Base-by-base conservation (phyloP, 345 rosid genomes). In the Syzygium oleosum region DNA sequence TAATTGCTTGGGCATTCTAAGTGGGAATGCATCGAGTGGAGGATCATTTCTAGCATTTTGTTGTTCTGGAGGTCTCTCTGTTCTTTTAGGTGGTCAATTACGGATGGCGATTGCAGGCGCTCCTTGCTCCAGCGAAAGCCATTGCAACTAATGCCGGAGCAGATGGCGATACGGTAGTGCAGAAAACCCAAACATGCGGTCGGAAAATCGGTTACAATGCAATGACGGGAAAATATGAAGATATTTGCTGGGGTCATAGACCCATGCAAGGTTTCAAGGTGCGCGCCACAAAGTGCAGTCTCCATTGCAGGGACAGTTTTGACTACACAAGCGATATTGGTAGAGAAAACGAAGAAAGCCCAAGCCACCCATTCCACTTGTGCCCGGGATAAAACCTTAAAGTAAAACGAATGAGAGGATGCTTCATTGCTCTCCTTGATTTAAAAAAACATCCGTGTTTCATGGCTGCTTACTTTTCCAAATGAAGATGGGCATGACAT, bases 141-240 rank as follows among this genome's bases (percentile, higher is more conserved):
- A 97, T 97, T 90, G 97, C 98, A 85, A 88, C 91, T 51, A 97
- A 96, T 86, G 95, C 95, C 1, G 96, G 98, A 84, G 92, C 91
- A 38, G 97, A 94, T 86, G 98, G 98, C 77, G 92, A 88, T 27
- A 91, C 92, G 85, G 94, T 95, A 51, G 97, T 92, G 88, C 97
- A 94, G 91, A 96, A 95, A 90, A 94, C 93, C 46, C 90, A 84
- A 90, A 78, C 77, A 49, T 88, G 87, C 16, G 93, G 90, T 53
- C 94, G 98, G 98, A 88, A 91, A 93, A 90, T 80, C 27, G 99
- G 97, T 84, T 96, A 93, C 91, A 94, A 97, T 85, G 98, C 98
- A 51, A 93, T 95, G 98, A 92, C 92, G 17, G 94, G 93, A 43
- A 90, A 73, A 77, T 95, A 92, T 43, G 98, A 93, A 90, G 98